A percentile compares a stretch with the other conserved stretches of the same genome.
phyloP scores from a whole-genome alignment of 257 asterid genomes.

The Lantana camara region DNA sequence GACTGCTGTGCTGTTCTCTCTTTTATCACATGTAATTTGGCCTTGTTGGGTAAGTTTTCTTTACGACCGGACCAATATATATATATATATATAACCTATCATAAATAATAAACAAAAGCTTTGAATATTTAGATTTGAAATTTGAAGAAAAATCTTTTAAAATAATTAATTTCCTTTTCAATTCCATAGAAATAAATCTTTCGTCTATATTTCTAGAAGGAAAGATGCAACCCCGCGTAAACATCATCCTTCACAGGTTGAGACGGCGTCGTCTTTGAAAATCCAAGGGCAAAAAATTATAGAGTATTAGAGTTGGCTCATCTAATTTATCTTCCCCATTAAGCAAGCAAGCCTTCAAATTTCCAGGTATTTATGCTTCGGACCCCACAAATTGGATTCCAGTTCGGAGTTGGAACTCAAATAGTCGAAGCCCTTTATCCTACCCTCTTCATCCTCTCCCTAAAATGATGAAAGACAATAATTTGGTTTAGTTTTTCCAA shows the following conservation, averaged over 20 bases:
- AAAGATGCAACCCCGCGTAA: constrained; percentile 14
- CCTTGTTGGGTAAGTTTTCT: no score
- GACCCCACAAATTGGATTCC: constrained; percentile 18
- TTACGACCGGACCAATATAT: no score
- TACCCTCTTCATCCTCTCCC: background rate
- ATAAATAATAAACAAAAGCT: no score
- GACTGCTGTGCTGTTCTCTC: no score
- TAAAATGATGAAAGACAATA: background rate
- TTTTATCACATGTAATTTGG: no score
- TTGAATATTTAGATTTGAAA: no score
- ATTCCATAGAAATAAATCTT: background rate
- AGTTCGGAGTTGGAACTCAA: background rate
- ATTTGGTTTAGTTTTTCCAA: constrained; percentile 1
- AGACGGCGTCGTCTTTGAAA: constrained; percentile 3
- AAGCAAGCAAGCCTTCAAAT: constrained; percentile 38
- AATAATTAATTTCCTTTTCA: no score
- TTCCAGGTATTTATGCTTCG: constrained; percentile 28
- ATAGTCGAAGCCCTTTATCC: background rate
- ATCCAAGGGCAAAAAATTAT: background rate
- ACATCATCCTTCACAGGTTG: background rate
- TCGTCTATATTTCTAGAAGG: no score
- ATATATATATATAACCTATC: no score
- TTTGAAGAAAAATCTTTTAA: no score
- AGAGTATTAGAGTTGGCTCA: constrained; percentile 10
- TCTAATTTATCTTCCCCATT: constrained; percentile 31